phyloP scores from a whole-genome alignment of 192 early-diverging fungal species.

The Podila verticillata region DNA sequence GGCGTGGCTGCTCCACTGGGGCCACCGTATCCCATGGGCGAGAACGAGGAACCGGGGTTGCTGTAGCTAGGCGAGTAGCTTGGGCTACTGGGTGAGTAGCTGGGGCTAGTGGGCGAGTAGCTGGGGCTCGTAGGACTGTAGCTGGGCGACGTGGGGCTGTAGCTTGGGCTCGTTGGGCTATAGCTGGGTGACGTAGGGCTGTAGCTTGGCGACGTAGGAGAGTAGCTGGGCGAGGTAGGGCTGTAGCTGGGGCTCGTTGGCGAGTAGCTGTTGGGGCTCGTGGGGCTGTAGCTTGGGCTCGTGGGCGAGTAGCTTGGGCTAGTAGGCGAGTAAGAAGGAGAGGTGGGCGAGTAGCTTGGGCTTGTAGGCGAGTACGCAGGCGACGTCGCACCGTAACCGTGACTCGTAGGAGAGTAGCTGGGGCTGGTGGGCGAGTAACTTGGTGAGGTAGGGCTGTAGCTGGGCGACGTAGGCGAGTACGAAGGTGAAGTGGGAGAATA shows the following conservation, averaged over 20 bases:
- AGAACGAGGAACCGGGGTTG: constrained; percentile 57
- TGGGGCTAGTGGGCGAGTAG: constrained; percentile 69
- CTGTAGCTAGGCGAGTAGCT: constrained; percentile 72
- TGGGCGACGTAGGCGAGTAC: constrained; percentile 76
- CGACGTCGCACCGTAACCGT: constrained; percentile 77
- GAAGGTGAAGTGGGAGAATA: constrained; percentile 80
- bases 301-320: constrained; percentile 79
- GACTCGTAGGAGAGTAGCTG: constrained; percentile 77
- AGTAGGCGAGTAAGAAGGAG: constrained; percentile 76
- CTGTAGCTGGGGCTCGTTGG: constrained; percentile 71
- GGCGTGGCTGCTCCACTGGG: constrained; percentile 41
- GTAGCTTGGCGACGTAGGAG: constrained; percentile 77
- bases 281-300: constrained; percentile 76
- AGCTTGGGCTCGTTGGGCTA: constrained; percentile 67
- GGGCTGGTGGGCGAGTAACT: constrained; percentile 77
- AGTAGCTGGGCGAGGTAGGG: constrained; percentile 77
- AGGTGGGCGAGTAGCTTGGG: constrained; percentile 80
- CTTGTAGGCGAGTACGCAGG: constrained; percentile 76
- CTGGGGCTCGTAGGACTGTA: constrained; percentile 78
- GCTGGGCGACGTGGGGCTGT: constrained; percentile 75
- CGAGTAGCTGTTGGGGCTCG: constrained; percentile 68
- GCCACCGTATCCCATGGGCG: constrained; percentile 59
- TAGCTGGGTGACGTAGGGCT: constrained; percentile 74
- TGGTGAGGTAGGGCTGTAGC: constrained; percentile 69
- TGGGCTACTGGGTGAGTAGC: constrained; percentile 74